These are phyloP conservation scores for Gastrolobium villosum DNA, from an alignment of 306 rosid species.

Conservation along the genomic window DNA sequence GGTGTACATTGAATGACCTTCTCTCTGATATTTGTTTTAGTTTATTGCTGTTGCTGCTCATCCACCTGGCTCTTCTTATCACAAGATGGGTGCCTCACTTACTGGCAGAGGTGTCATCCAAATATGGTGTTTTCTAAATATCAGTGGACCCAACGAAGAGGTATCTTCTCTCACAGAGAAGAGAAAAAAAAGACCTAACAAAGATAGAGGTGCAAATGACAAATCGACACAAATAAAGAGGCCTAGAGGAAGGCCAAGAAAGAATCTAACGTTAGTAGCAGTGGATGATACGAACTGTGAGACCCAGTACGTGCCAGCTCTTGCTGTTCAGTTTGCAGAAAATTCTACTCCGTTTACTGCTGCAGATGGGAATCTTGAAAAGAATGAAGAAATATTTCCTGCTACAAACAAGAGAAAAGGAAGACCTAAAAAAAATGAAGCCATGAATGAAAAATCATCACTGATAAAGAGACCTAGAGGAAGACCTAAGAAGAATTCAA, in stretches of 20 bases:
- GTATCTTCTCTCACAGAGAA: slow-evolving; percentile 45
- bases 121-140: slow-evolving; percentile 91
- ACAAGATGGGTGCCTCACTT: slow-evolving; percentile 85
- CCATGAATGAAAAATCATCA: slow-evolving; percentile 35
- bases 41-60: slow-evolving; percentile 91
- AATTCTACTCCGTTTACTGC: slow-evolving; percentile 38
- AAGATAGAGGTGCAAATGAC: slow-evolving; percentile 37
- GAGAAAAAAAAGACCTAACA: slow-evolving; percentile 46
- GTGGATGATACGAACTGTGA: slow-evolving; percentile 47
- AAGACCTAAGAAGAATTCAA: background rate
- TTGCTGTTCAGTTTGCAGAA: slow-evolving; percentile 43
- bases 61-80: slow-evolving; percentile 94
- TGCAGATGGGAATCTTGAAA: slow-evolving; percentile 47
- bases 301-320: slow-evolving; percentile 48
- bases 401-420: slow-evolving; percentile 53
- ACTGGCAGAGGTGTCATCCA: slow-evolving; percentile 90
- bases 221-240: slow-evolving; percentile 56
- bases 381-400: slow-evolving; percentile 48
- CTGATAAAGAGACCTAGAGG: slow-evolving; percentile 67
- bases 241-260: slow-evolving; percentile 73
- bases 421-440: slow-evolving; percentile 35
- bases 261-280: slow-evolving; percentile 41
- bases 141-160: slow-evolving; percentile 49
- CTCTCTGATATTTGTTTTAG: slow-evolving; percentile 54
- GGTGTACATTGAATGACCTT: slow-evolving; percentile 16